Conservation (phyloP, 495 filamentous ascomycete genomes). For the Daldinia decipiens region DNA sequence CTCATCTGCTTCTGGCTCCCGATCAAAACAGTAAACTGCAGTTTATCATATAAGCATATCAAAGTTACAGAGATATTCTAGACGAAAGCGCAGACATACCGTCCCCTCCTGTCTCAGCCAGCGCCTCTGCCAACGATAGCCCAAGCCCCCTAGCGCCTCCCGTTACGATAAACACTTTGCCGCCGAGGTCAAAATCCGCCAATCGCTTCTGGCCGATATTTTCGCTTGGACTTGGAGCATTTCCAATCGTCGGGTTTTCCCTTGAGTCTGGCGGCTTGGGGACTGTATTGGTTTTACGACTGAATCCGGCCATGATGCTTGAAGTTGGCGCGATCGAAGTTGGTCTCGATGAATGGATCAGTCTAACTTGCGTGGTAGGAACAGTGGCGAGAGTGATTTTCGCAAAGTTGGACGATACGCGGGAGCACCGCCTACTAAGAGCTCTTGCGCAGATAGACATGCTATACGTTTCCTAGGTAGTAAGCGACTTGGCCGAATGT, state of each 20-base stretch:
- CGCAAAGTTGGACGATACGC: slow-evolving; percentile 12
- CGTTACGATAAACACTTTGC: slow-evolving; percentile 69
- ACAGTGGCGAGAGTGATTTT: neutral
- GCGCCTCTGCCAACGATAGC: slow-evolving; percentile 71
- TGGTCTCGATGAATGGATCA: slow-evolving; percentile 28
- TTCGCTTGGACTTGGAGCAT: slow-evolving; percentile 25
- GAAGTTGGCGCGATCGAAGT: slow-evolving; percentile 16
- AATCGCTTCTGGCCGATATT: slow-evolving; percentile 46
- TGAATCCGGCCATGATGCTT: slow-evolving; percentile 16
- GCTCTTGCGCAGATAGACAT: slow-evolving; percentile 33
- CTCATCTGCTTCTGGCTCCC: slow-evolving; percentile 57
- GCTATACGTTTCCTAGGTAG: neutral
- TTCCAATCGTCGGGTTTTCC: slow-evolving; percentile 39
- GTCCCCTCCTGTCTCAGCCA: slow-evolving; percentile 75
- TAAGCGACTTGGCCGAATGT: slow-evolving; percentile 6
- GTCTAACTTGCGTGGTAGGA: slow-evolving; percentile 19
- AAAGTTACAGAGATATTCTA: neutral
- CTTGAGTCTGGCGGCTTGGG: slow-evolving; percentile 36
- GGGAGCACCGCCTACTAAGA: slow-evolving; percentile 14
- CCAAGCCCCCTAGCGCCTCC: slow-evolving; percentile 72
- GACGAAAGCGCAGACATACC: slow-evolving; percentile 52
- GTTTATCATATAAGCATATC: slow-evolving; percentile 11
- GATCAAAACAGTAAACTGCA: slow-evolving; percentile 73
- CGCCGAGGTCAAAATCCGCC: slow-evolving; percentile 63
- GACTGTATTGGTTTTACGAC: slow-evolving; percentile 7